Conservation (phyloP, 768 basidiomycete species). For the Nidula microcarpa region DNA sequence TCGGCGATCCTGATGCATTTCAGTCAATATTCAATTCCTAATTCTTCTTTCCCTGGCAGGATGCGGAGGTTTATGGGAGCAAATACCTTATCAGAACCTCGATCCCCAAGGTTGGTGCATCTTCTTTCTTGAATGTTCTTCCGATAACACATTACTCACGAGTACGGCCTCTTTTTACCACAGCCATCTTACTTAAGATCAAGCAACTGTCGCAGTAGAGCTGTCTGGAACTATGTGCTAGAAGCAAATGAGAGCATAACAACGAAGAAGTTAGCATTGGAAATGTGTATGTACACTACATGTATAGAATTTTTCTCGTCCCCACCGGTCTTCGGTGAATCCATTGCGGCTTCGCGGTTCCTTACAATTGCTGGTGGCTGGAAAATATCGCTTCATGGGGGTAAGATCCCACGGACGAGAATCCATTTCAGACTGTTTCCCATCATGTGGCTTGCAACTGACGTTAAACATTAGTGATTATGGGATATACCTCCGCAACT, state of each 20-base stretch:
- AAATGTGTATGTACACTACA: background rate
- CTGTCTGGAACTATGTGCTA: background rate
- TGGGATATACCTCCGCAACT: background rate
- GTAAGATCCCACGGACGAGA: background rate
- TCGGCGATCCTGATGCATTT: background rate
- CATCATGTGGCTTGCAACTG: background rate
- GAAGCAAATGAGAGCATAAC: background rate
- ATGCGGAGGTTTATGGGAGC: conserved; percentile 73
- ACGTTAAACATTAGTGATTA: background rate
- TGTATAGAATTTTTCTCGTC: background rate
- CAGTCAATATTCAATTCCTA: conserved; percentile 7
- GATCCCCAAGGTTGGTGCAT: conserved; percentile 64
- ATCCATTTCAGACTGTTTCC: background rate
- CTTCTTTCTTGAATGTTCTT: conserved; percentile 3
- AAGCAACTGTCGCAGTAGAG: conserved; percentile 38
- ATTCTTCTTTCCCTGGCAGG: conserved; percentile 22
- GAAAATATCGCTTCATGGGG: background rate
- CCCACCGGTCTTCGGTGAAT: too few relatives aligned
- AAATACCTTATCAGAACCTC: conserved; percentile 80
- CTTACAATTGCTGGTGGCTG: background rate
- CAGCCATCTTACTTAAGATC: conserved; percentile 50
- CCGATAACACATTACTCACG: background rate
- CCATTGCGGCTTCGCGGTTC: background rate
- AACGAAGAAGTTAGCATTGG: background rate
- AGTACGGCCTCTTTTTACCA: conserved; percentile 11